Conservation (phyloP, 192 early-diverging fungal species). For the Coemansia aciculifera region DNA sequence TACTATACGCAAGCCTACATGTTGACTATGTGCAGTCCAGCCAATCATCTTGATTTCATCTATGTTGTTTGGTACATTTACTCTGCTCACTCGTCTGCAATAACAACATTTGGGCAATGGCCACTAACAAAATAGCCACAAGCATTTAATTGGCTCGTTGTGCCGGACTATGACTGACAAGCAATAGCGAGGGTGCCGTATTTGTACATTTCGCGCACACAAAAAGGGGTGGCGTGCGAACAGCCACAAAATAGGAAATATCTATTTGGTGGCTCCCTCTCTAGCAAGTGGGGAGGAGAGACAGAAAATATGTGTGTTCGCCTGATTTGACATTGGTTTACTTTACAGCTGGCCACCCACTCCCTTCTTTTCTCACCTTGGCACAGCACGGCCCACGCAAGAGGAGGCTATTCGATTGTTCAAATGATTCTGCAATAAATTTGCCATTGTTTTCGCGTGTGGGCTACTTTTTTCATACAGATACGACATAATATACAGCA, state of each 20-base stretch:
- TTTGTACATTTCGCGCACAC: neutral
- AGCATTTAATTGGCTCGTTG: neutral
- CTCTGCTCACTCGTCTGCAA: neutral
- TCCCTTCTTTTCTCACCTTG: neutral
- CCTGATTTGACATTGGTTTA: neutral
- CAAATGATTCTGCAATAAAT: neutral
- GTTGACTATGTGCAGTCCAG: neutral
- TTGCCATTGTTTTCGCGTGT: neutral
- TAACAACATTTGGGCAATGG: neutral
- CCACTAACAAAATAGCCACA: neutral
- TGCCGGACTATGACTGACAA: neutral
- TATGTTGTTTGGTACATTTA: neutral
- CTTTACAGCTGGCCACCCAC: neutral
- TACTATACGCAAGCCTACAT: neutral
- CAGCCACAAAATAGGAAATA: constrained; percentile 12
- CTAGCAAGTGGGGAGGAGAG: neutral
- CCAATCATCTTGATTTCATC: neutral
- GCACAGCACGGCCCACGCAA: neutral
- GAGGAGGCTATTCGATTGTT: neutral
- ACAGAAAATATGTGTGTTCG: neutral
- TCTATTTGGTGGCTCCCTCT: neutral
- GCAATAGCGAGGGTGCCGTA: neutral
- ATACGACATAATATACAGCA: neutral
- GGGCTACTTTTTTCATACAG: neutral
- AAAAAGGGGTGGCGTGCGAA: constrained; percentile 21